Conservation (phyloP, 805 yeast genomes). For the Lachancea sp. region DNA sequence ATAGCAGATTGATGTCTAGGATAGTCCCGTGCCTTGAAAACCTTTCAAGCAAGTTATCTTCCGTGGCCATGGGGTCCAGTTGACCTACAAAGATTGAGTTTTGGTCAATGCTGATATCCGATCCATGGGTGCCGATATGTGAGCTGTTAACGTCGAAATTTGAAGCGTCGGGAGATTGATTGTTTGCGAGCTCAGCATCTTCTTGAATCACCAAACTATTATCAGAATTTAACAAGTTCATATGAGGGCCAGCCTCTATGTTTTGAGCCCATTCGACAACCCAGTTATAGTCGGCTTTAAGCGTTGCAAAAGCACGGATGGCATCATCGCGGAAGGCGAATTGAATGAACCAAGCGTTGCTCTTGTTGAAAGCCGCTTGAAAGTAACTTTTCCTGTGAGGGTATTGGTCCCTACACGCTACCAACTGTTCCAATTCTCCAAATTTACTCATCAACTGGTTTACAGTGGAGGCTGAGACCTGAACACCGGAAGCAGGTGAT, state of each 20-base stretch:
- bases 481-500: neutral
- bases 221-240: constrained; percentile 19
- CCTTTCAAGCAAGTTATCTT: constrained; percentile 48
- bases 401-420: constrained; percentile 35
- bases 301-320: constrained; percentile 69
- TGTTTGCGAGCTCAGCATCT: neutral
- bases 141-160: neutral
- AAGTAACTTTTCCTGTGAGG: constrained; percentile 13
- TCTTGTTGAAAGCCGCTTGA: constrained; percentile 18
- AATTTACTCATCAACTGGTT: constrained; percentile 39
- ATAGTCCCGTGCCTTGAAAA: constrained; percentile 66
- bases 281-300: constrained; percentile 50
- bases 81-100: constrained; percentile 77
- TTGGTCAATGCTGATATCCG: constrained; percentile 50
- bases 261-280: constrained; percentile 83
- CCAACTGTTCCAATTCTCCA: constrained; percentile 73
- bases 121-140: neutral
- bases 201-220: neutral
- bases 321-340: constrained; percentile 84
- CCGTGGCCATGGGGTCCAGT: constrained; percentile 47
- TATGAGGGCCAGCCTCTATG: constrained; percentile 46
- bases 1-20: constrained; percentile 47
- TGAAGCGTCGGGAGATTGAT: neutral
- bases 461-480: constrained; percentile 31
- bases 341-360: constrained; percentile 63